Percentiles rank a stretch among this genome's conserved stretches.
Evolutionary conservation across 1,139 yeast genomes (phyloP).

Genomic region (Hansenula sp.): DNA sequence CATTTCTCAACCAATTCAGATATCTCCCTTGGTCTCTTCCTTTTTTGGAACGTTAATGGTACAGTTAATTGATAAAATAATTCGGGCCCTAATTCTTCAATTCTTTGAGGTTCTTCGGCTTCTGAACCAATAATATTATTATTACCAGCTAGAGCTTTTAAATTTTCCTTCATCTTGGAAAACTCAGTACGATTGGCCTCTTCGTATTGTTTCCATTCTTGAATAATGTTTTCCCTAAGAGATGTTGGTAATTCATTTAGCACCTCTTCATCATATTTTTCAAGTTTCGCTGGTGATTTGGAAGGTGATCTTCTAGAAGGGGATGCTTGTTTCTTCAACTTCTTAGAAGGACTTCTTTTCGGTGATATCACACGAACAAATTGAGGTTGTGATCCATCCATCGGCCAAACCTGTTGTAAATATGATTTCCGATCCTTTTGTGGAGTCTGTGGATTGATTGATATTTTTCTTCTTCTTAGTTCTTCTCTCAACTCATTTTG

Average conservation of each 20-base stretch:
- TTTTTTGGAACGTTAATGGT: conserved; percentile 37
- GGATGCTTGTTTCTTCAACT: conserved; percentile 5
- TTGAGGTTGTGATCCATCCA: conserved; percentile 30
- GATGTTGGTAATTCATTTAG: conserved; percentile 46
- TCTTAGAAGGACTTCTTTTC: conserved; percentile 23
- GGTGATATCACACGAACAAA: conserved; percentile 30
- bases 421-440: conserved; percentile 27
- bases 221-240: conserved; percentile 36
- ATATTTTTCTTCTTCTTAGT: conserved; percentile 28
- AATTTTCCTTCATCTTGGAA: conserved; percentile 20
- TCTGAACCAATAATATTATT: conserved; percentile 9
- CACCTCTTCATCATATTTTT: conserved; percentile 33
- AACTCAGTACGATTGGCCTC: conserved; percentile 32
- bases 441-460: conserved; percentile 21
- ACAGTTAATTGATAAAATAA: conserved; percentile 23
- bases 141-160: conserved; percentile 10
- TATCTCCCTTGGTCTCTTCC: conserved; percentile 32
- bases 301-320: conserved; percentile 13
- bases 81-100: conserved; percentile 26
- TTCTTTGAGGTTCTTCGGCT: conserved; percentile 22
- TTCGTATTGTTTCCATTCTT: conserved; percentile 34
- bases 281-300: conserved; percentile 21
- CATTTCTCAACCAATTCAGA: conserved; percentile 39
- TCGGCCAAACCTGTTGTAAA: conserved; percentile 40
- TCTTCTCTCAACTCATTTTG: conserved; percentile 46